These are phyloP conservation scores for Cryphonectria japonica DNA, from an alignment of 2,329 filamentous ascomycete genomes.

Conservation along the genomic window DNA sequence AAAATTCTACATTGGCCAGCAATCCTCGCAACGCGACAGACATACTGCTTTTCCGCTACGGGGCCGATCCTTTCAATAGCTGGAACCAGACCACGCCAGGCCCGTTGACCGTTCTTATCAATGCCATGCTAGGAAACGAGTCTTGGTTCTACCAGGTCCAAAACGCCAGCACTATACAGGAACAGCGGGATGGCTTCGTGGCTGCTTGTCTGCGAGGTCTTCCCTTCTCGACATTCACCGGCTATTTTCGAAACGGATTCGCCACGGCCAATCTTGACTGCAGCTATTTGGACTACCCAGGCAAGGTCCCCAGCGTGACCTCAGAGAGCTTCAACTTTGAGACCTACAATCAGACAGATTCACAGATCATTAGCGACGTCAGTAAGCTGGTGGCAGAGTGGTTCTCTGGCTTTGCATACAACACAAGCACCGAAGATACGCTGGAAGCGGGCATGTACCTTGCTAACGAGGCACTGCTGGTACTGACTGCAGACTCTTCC, in stretches of 20 bases:
- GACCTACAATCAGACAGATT: neutral
- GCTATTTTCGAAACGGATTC: slow-evolving; percentile 12
- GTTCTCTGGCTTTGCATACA: slow-evolving; percentile 19
- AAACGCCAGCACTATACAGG: slow-evolving; percentile 4
- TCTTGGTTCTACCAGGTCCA: slow-evolving; percentile 18
- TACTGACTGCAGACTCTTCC: slow-evolving; percentile 10
- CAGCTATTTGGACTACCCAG: slow-evolving; percentile 13
- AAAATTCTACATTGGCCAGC: neutral
- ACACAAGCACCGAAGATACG: slow-evolving; percentile 13
- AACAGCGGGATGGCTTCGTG: slow-evolving; percentile 8
- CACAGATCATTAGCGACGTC: slow-evolving; percentile 4
- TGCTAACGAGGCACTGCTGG: slow-evolving; percentile 13
- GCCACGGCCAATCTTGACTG: slow-evolving; percentile 14
- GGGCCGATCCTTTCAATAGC: slow-evolving; percentile 14
- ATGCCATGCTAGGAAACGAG: slow-evolving; percentile 19
- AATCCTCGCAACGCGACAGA: slow-evolving; percentile 11
- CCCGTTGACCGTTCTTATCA: slow-evolving; percentile 13
- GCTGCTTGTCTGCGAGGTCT: slow-evolving; percentile 12
- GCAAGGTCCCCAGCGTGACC: neutral
- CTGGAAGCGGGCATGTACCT: slow-evolving; percentile 21
- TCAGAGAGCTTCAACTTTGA: neutral
- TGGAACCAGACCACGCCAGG: slow-evolving; percentile 15
- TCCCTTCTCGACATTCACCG: slow-evolving; percentile 13
- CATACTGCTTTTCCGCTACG: slow-evolving; percentile 12
- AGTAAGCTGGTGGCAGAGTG: slow-evolving; percentile 15